Percentiles rank a stretch among this genome's conserved stretches.
These are phyloP conservation scores for Colletotrichum karsti DNA, from an alignment of 2,329 filamentous ascomycete species.

Conservation along the genomic window DNA sequence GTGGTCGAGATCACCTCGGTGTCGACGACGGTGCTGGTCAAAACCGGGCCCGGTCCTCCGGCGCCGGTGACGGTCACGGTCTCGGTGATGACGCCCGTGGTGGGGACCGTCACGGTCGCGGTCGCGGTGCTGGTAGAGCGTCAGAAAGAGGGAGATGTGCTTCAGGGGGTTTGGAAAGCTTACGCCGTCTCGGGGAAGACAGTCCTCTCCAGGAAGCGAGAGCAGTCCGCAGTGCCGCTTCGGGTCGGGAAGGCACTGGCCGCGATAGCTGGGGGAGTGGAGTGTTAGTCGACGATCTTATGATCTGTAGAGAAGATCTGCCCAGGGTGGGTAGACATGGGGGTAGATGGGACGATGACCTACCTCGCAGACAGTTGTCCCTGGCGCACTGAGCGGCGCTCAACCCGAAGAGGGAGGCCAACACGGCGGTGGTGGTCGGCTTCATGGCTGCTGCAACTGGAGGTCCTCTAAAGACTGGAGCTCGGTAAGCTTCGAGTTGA, in stretches of 20 bases:
- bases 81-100: slow-evolving; percentile 20
- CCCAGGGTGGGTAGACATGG: background rate
- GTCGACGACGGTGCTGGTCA: slow-evolving; percentile 14
- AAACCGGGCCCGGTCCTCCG: background rate
- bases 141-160: background rate
- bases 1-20: background rate
- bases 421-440: slow-evolving; percentile 21
- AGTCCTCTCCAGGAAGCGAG: slow-evolving; percentile 12
- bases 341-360: background rate
- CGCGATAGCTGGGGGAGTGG: slow-evolving; percentile 2
- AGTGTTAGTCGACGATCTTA: background rate
- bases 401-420: slow-evolving; percentile 28
- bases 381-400: slow-evolving; percentile 22
- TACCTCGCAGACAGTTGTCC: slow-evolving; percentile 28
- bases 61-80: background rate
- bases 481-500: slow-evolving; percentile 13
- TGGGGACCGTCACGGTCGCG: slow-evolving; percentile 15
- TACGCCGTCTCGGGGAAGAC: slow-evolving; percentile 13
- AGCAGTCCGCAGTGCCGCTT: slow-evolving; percentile 24
- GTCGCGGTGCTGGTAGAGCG: slow-evolving; percentile 10
- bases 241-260: slow-evolving; percentile 15
- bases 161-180: background rate
- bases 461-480: slow-evolving; percentile 8
- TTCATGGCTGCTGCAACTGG: slow-evolving; percentile 20
- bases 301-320: background rate